These are phyloP conservation scores for Rubia tinctorum DNA, from an alignment of 305 asterid species.

Conservation along the genomic window DNA sequence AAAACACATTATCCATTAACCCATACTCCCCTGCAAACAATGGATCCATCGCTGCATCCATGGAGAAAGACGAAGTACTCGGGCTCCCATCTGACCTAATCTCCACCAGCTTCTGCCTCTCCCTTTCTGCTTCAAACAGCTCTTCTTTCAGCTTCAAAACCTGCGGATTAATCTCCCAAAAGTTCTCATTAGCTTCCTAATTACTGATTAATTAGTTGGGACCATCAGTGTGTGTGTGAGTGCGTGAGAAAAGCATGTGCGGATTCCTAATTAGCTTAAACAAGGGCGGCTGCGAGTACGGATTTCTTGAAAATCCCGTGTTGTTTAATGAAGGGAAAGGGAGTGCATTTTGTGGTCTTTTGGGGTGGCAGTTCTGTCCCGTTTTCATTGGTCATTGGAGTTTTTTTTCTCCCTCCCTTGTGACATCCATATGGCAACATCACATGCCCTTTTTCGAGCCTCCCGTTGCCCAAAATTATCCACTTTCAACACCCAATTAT, in stretches of 20 bases:
- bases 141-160: constrained; percentile 61
- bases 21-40: constrained; percentile 57
- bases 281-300: constrained; percentile 29
- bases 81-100: constrained; percentile 46
- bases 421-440: constrained; percentile 1
- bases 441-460: constrained; percentile 16
- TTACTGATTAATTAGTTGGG: no score
- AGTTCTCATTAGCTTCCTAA: neutral
- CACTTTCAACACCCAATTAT: neutral
- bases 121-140: constrained; percentile 52
- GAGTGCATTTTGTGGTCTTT: constrained; percentile 29
- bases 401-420: neutral
- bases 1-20: constrained; percentile 23
- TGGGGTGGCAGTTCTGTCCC: constrained; percentile 18
- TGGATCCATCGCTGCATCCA: constrained; percentile 41
- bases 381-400: constrained; percentile 15
- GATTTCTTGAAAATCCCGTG: constrained; percentile 15
- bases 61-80: constrained; percentile 48
- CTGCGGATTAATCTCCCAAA: constrained; percentile 29
- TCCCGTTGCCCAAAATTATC: constrained; percentile 20
- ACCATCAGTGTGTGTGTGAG: constrained; percentile 13
- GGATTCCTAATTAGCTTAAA: constrained; percentile 15
- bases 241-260: constrained; percentile 31
- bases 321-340: constrained; percentile 7
- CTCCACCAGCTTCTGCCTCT: constrained; percentile 40